These are phyloP conservation scores for Eutypa lata DNA, from an alignment of 2,329 filamentous ascomycete species.

Conservation along the genomic window DNA sequence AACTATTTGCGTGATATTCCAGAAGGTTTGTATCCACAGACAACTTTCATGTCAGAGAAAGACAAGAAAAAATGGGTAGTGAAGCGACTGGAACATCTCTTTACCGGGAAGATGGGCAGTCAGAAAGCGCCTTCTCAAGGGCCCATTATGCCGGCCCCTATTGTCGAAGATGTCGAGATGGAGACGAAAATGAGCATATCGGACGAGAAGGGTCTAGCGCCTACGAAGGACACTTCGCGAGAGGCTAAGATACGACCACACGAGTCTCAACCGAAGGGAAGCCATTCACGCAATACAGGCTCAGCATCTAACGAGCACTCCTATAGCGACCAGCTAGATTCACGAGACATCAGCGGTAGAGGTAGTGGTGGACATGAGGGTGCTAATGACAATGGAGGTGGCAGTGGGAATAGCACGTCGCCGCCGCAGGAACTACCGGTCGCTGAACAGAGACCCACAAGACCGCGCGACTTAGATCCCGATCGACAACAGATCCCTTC, in stretches of 20 bases:
- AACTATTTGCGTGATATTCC: constrained; percentile 72
- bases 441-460: constrained; percentile 72
- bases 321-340: constrained; percentile 45
- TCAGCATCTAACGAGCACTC: constrained; percentile 43
- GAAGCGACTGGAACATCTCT: constrained; percentile 73
- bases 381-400: constrained; percentile 24
- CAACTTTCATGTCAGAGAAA: constrained; percentile 63
- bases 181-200: constrained; percentile 7
- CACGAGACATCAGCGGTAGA: constrained; percentile 33
- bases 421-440: constrained; percentile 37
- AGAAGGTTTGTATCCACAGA: constrained; percentile 61
- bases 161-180: constrained; percentile 28
- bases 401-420: constrained; percentile 28
- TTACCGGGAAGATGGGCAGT: constrained; percentile 64
- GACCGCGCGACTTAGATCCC: constrained; percentile 73
- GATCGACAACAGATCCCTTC: constrained; percentile 70
- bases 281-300: constrained; percentile 38
- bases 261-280: constrained; percentile 34
- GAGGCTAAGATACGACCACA: constrained; percentile 47
- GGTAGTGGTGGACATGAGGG: constrained; percentile 24
- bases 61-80: constrained; percentile 76
- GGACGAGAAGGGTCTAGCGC: constrained; percentile 5
- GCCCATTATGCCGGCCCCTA: constrained; percentile 22
- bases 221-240: constrained; percentile 34
- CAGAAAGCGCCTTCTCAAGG: constrained; percentile 30